These are phyloP conservation scores for Ballota nigra DNA, from an alignment of 257 asterid species.

Conservation along the genomic window DNA sequence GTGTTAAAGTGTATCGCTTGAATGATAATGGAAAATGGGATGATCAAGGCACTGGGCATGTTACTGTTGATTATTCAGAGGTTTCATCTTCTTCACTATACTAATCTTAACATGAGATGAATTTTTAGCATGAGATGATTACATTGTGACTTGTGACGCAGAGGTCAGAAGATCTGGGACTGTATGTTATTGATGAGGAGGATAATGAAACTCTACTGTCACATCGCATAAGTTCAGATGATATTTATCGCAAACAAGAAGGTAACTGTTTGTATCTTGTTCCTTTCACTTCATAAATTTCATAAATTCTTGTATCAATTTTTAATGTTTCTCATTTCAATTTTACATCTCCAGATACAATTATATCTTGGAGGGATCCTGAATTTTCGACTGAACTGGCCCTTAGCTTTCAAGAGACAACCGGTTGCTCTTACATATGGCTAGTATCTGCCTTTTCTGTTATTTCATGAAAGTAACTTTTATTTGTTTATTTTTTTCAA, in stretches of 20 bases:
- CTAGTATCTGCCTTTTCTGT: conserved; percentile 42
- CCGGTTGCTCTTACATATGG: conserved; percentile 97
- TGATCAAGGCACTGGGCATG: conserved; percentile 99
- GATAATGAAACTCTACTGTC: conserved; percentile 75
- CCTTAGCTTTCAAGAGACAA: conserved; percentile 96
- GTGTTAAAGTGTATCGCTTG: conserved; percentile 93
- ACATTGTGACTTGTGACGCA: conserved; percentile 35
- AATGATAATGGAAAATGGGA: conserved; percentile 97
- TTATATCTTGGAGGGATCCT: conserved; percentile 98
- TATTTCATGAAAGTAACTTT: not conserved
- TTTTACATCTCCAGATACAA: conserved; percentile 60
- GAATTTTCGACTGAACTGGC: conserved; percentile 91
- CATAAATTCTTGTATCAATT: conserved; percentile 17
- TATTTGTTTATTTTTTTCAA: conserved; percentile 1
- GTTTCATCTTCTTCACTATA: conserved; percentile 28
- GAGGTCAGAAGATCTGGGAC: conserved; percentile 86
- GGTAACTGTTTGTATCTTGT: conserved; percentile 39
- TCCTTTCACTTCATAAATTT: not conserved
- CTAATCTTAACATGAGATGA: conserved; percentile 11
- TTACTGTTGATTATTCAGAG: conserved; percentile 83
- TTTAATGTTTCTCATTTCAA: conserved; percentile 6
- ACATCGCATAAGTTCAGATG: conserved; percentile 88
- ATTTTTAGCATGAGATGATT: conserved; percentile 16
- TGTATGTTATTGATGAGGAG: conserved; percentile 80
- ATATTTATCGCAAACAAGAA: conserved; percentile 95